Evolutionary conservation across 179 eudicot genomes (phyloP).

Genomic region (Corrigiola litoralis): DNA sequence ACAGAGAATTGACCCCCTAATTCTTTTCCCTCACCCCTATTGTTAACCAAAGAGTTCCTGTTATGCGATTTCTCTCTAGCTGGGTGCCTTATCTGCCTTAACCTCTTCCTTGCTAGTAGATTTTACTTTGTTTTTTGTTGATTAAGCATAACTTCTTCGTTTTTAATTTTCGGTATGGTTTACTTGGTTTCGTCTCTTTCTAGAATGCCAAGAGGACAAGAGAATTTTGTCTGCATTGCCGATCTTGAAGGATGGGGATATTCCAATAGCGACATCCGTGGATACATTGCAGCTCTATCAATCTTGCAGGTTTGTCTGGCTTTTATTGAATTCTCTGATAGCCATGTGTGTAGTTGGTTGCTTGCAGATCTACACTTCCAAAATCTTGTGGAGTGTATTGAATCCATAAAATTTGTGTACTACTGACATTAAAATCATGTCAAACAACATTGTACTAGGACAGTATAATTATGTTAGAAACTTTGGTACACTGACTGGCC

Average conservation of each 20-base stretch:
- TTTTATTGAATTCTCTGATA: neutral
- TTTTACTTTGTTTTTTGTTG: neutral
- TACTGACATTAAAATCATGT: neutral
- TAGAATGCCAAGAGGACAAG: slow-evolving; percentile 64
- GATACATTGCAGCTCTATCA: slow-evolving; percentile 56
- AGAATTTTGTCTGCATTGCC: slow-evolving; percentile 53
- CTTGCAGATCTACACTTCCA: no score
- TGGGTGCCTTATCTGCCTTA: no score
- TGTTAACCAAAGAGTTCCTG: no score
- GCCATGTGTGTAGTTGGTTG: no score
- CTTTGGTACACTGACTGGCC: neutral
- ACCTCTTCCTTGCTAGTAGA: no score
- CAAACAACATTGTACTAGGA: neutral
- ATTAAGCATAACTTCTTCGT: neutral
- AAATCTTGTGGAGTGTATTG: no score
- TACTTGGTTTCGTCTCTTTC: neutral
- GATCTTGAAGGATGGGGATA: slow-evolving; percentile 81
- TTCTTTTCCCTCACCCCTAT: no score
- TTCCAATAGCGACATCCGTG: slow-evolving; percentile 59
- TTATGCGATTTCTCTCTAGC: no score
- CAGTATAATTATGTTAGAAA: neutral
- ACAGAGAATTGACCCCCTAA: no score
- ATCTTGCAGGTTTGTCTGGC: slow-evolving; percentile 51
- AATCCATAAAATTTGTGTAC: no score
- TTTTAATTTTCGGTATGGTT: neutral